Evolutionary conservation across 1,139 yeast genomes (phyloP).

Genomic region (Kodamaea sp.): DNA sequence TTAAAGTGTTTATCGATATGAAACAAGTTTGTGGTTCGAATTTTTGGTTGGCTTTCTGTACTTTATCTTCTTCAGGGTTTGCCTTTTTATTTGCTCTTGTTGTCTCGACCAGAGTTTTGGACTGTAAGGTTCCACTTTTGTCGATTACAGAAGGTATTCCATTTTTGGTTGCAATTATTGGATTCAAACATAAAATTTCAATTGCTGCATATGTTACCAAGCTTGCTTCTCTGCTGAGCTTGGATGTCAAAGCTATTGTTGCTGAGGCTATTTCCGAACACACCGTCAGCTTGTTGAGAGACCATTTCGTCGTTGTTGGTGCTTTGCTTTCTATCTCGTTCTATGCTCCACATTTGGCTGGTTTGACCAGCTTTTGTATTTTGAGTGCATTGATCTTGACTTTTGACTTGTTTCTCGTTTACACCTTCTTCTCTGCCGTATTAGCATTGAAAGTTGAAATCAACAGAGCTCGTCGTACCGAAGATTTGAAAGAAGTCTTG

Average conservation of each 20-base stretch:
- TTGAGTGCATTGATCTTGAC: slow-evolving; percentile 70
- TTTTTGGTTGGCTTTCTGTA: slow-evolving; percentile 85
- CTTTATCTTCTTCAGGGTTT: slow-evolving; percentile 75
- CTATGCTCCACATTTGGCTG: slow-evolving; percentile 68
- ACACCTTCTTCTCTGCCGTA: slow-evolving; percentile 83
- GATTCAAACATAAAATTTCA: slow-evolving; percentile 83
- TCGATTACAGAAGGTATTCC: slow-evolving; percentile 91
- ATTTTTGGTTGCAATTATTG: slow-evolving; percentile 86
- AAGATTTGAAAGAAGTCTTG: slow-evolving; percentile 72
- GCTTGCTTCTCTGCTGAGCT: slow-evolving; percentile 47
- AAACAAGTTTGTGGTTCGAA: slow-evolving; percentile 67
- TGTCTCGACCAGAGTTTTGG: slow-evolving; percentile 56
- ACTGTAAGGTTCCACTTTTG: slow-evolving; percentile 61
- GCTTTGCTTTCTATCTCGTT: slow-evolving; percentile 67
- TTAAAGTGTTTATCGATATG: slow-evolving; percentile 79
- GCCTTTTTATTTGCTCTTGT: slow-evolving; percentile 81
- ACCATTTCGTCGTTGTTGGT: slow-evolving; percentile 69
- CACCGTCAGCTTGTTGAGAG: slow-evolving; percentile 72
- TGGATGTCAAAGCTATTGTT: slow-evolving; percentile 46
- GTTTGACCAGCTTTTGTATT: slow-evolving; percentile 82
- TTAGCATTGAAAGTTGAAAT: slow-evolving; percentile 88
- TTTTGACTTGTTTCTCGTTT: slow-evolving; percentile 70
- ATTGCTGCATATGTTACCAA: slow-evolving; percentile 42
- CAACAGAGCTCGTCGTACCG: slow-evolving; percentile 80
- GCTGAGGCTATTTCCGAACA: slow-evolving; percentile 62